phyloP scores from a whole-genome alignment of 192 early-diverging fungal species.

The Coemansia umbellata region DNA sequence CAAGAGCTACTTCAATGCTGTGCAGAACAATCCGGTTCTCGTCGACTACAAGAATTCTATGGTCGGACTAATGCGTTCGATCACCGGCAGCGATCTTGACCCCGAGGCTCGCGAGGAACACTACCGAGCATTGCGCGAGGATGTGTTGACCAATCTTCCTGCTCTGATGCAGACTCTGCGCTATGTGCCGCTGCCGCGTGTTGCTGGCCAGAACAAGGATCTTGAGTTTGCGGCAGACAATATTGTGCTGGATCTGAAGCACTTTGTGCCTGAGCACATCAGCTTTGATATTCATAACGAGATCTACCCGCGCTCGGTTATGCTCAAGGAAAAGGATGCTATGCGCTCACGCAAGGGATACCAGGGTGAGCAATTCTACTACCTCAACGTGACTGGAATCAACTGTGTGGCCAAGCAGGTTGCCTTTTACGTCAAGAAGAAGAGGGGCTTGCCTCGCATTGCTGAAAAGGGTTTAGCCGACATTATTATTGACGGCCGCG shows the following conservation, averaged over 20 bases:
- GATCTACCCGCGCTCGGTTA: constrained; percentile 33
- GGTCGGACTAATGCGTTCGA: constrained; percentile 18
- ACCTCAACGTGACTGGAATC: constrained; percentile 34
- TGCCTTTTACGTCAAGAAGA: constrained; percentile 50
- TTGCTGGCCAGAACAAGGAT: constrained; percentile 42
- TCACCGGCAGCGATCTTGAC: constrained; percentile 18
- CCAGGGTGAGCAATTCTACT: constrained; percentile 46
- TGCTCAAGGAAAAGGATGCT: constrained; percentile 31
- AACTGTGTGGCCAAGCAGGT: constrained; percentile 44
- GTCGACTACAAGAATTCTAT: constrained; percentile 34
- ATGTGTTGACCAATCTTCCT: constrained; percentile 34
- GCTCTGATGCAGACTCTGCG: constrained; percentile 29
- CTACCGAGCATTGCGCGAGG: constrained; percentile 30
- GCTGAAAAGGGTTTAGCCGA: constrained; percentile 49
- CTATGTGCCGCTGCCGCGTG: constrained; percentile 46
- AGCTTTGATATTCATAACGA: constrained; percentile 41
- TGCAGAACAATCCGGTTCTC: constrained; percentile 32
- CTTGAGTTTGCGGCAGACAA: constrained; percentile 51
- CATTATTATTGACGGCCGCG: constrained; percentile 29
- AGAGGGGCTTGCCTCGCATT: constrained; percentile 38
- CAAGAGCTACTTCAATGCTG: constrained; percentile 24
- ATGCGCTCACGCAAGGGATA: constrained; percentile 28
- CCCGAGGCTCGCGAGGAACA: constrained; percentile 31
- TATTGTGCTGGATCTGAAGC: constrained; percentile 47
- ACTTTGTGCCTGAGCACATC: constrained; percentile 47